Evolutionary conservation across 306 rosid species (phyloP).

Genomic region (Malus sieversii): DNA sequence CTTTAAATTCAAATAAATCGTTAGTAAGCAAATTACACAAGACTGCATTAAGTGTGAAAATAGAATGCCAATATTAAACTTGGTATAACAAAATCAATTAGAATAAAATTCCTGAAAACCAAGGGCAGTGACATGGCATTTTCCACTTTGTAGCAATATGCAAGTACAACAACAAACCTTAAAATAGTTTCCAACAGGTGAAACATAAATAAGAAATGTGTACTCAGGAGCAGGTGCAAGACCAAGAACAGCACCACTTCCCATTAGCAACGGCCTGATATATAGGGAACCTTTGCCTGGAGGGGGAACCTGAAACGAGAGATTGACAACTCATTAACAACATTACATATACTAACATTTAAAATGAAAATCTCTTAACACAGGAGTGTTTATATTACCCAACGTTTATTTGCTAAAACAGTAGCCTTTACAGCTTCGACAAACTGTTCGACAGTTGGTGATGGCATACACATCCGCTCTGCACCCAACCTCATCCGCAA

Average conservation of each 20-base stretch:
- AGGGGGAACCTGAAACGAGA: constrained; percentile 77
- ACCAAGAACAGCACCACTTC: constrained; percentile 96
- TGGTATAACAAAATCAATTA: neutral
- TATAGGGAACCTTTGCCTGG: constrained; percentile 85
- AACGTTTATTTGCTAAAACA: constrained; percentile 84
- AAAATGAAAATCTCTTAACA: neutral
- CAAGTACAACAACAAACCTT: constrained; percentile 43
- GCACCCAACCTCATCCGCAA: constrained; percentile 74
- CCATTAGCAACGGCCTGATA: constrained; percentile 93
- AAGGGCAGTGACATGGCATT: constrained; percentile 1
- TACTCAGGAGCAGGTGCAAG: constrained; percentile 97
- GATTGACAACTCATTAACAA: constrained; percentile 4
- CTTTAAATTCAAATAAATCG: neutral
- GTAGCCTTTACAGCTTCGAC: constrained; percentile 83
- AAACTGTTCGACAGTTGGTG: constrained; percentile 77
- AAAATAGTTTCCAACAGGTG: constrained; percentile 97
- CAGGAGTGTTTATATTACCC: constrained; percentile 41
- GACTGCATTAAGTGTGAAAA: neutral
- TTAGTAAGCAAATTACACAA: neutral
- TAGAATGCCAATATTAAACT: neutral
- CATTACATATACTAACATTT: neutral
- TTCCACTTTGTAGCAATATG: neutral
- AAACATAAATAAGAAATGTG: constrained; percentile 84
- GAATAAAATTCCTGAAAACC: neutral
- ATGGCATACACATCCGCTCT: constrained; percentile 96